A percentile compares a stretch with the other conserved stretches of the same genome.
Evolutionary conservation across 495 filamentous ascomycete genomes (phyloP).

Genomic region (Saxophila tyrrhenica): DNA sequence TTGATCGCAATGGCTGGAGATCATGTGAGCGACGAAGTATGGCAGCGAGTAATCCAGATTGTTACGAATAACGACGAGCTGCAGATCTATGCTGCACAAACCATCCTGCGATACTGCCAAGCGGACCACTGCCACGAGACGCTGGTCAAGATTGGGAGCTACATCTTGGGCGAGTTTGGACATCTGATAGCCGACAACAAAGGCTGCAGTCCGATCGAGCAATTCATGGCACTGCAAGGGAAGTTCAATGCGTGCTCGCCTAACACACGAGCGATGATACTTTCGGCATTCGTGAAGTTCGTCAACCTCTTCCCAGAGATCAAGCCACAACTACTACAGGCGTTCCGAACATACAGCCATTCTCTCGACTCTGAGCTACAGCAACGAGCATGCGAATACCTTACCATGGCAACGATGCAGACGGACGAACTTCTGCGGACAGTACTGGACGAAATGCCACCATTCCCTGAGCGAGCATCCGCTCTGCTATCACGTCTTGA

Average conservation of each 20-base stretch:
- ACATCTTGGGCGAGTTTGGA: constrained; percentile 91
- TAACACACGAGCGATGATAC: constrained; percentile 80
- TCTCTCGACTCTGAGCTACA: constrained; percentile 92
- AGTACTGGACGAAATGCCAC: constrained; percentile 97
- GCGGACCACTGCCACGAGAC: constrained; percentile 91
- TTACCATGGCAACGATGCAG: constrained; percentile 71
- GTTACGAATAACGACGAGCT: constrained; percentile 99
- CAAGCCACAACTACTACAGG: constrained; percentile 82
- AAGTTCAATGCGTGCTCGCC: constrained; percentile 87
- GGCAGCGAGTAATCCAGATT: constrained; percentile 98
- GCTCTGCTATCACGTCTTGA: constrained; percentile 86
- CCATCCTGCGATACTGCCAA: constrained; percentile 80
- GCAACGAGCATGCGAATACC: constrained; percentile 92
- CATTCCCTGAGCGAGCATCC: constrained; percentile 89
- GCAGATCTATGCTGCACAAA: constrained; percentile 91
- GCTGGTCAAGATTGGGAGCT: constrained; percentile 91
- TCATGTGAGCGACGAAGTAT: constrained; percentile 98
- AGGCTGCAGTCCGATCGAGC: constrained; percentile 93
- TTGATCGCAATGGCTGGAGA: constrained; percentile 95
- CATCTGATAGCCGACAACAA: constrained; percentile 92
- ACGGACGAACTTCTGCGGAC: constrained; percentile 90
- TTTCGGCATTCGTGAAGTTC: constrained; percentile 93
- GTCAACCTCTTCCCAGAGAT: constrained; percentile 98
- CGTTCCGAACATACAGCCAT: constrained; percentile 88
- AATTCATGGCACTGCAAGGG: constrained; percentile 82